These are phyloP conservation scores for Straminergon stramineum DNA, from an alignment of 225 moss, liverwort and hornwort genomes.

Conservation along the genomic window DNA sequence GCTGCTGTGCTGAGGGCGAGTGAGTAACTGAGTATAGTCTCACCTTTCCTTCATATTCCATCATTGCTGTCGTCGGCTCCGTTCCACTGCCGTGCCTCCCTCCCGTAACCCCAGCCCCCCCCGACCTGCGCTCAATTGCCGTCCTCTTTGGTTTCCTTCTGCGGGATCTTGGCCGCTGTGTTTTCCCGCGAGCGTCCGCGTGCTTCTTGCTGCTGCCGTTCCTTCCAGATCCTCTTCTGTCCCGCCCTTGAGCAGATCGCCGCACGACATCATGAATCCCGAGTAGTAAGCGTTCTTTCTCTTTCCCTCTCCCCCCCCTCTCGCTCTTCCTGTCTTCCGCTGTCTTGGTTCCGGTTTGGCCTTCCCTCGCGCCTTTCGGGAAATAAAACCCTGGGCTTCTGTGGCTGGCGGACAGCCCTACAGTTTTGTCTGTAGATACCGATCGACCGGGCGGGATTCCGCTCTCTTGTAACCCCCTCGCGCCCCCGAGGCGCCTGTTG, in stretches of 20 bases:
- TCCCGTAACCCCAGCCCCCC: not conserved
- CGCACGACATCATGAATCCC: slow-evolving; percentile 23
- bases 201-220: not conserved
- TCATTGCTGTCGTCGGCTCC: not conserved
- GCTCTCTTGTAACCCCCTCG: not conserved
- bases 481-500: not conserved
- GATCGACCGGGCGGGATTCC: not conserved
- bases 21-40: not conserved
- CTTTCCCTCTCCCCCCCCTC: not conserved
- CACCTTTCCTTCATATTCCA: not conserved
- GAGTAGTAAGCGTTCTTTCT: slow-evolving; percentile 12
- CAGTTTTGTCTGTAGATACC: not conserved
- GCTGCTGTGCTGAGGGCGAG: not conserved
- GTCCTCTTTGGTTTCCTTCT: not conserved
- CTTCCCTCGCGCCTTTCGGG: not conserved
- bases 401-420: not conserved
- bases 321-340: not conserved
- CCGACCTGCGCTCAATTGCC: not conserved
- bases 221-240: not conserved
- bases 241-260: not conserved
- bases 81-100: not conserved
- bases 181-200: no score
- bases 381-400: not conserved
- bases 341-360: not conserved
- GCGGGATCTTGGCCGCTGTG: not conserved